A percentile compares a stretch with the other conserved stretches of the same genome.
These are phyloP conservation scores for Sclerotinia borealis DNA, from an alignment of 2,329 filamentous ascomycete genomes.

Conservation along the genomic window DNA sequence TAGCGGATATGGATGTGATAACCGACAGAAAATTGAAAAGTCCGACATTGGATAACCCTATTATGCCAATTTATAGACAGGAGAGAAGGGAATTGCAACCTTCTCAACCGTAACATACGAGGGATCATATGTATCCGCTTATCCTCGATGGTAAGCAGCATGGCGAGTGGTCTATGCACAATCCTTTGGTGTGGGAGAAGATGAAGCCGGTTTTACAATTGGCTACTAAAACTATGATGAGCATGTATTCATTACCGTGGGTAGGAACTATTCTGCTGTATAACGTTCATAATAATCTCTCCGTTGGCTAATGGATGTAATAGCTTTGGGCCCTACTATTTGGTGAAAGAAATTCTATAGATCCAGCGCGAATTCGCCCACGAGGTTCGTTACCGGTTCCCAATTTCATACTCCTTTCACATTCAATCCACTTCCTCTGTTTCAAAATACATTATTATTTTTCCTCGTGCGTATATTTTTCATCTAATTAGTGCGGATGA, in stretches of 20 bases:
- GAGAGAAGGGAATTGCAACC: slow-evolving; percentile 15
- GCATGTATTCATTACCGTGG: slow-evolving; percentile 16
- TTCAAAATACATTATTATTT: no score
- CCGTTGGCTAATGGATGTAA: neutral
- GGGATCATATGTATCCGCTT: slow-evolving; percentile 15
- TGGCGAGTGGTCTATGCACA: slow-evolving; percentile 14
- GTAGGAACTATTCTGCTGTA: slow-evolving; percentile 5
- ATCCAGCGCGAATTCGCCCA: neutral
- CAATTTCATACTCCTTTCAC: no score
- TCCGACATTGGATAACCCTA: slow-evolving; percentile 12
- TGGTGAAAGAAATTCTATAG: neutral
- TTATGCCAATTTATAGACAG: slow-evolving; percentile 12
- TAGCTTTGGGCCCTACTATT: neutral
- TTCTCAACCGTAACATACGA: neutral
- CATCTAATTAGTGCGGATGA: no score
- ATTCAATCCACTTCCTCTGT: no score
- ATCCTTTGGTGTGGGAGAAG: slow-evolving; percentile 20
- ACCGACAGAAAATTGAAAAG: slow-evolving; percentile 12
- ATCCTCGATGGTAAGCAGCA: neutral
- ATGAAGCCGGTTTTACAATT: slow-evolving; percentile 24
- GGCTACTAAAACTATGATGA: slow-evolving; percentile 23
- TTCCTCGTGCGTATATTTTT: no score
- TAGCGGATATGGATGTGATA: slow-evolving; percentile 19
- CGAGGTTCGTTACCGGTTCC: neutral
- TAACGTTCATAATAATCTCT: fast-evolving